These are phyloP conservation scores for Penstemon davidsonii DNA, from an alignment of 257 asterid species.

Conservation along the genomic window DNA sequence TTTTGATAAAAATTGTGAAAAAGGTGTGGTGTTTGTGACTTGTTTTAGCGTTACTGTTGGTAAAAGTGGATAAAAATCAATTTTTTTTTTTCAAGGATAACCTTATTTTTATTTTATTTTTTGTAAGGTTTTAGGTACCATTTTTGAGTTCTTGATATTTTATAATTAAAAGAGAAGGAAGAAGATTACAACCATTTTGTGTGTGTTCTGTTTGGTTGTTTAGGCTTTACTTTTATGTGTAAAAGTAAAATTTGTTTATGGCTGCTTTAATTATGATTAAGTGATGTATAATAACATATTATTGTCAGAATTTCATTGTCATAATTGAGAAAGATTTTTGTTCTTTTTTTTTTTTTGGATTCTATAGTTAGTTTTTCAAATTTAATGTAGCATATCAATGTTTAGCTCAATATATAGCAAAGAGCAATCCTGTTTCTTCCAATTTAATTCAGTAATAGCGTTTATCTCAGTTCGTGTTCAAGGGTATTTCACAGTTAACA, in stretches of 20 bases:
- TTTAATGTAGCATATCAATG: not conserved
- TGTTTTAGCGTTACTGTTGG: not conserved
- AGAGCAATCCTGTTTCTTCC: not conserved
- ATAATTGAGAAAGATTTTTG: too few species aligned
- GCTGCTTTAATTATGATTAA: not conserved
- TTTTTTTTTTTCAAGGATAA: not conserved
- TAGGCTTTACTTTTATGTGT: conserved; percentile 1
- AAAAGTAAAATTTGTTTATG: not conserved
- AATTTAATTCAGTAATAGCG: not conserved
- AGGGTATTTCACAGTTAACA: not conserved
- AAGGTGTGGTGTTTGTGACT: conserved; percentile 12
- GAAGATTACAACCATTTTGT: too few species aligned
- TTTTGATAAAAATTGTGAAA: conserved; percentile 7
- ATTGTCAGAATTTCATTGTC: too few species aligned
- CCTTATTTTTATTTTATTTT: not conserved
- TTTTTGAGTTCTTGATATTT: too few species aligned
- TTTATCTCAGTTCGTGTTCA: not conserved
- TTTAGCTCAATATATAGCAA: conserved; percentile 11
- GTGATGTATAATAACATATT: conserved; percentile 10
- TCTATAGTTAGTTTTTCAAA: conserved; percentile 11
- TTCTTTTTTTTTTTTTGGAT: conserved; percentile 12
- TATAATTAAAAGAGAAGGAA: too few species aligned
- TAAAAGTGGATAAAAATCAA: conserved; percentile 8
- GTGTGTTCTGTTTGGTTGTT: not conserved
- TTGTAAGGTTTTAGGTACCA: not conserved